Conservation (phyloP, 2,329 filamentous ascomycete species). For the Chaetomiaceae sp. region DNA sequence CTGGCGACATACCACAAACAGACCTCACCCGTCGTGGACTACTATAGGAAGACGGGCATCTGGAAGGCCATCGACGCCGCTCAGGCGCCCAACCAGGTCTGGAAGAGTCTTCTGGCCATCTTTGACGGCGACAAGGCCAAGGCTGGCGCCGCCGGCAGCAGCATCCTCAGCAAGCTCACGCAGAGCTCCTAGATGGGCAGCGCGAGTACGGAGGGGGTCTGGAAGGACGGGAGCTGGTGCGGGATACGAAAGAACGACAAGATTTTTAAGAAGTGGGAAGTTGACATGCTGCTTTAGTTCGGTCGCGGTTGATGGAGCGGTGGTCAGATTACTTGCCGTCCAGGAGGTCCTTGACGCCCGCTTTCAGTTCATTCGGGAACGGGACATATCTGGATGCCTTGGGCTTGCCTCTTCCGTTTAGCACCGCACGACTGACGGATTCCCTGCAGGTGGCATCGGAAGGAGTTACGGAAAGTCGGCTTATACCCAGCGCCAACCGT, state of each 20-base stretch:
- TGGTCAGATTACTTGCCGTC: neutral
- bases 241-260: neutral
- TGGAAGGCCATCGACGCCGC: constrained; percentile 94
- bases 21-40: constrained; percentile 85
- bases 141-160: constrained; percentile 33
- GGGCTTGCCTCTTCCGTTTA: neutral
- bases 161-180: constrained; percentile 42
- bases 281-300: constrained; percentile 19
- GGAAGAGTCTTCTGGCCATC: constrained; percentile 84
- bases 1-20: constrained; percentile 90
- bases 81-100: constrained; percentile 92
- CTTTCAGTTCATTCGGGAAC: neutral
- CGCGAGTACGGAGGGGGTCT: constrained; percentile 5
- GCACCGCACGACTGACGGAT: constrained; percentile 4
- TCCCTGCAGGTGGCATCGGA: constrained; percentile 1
- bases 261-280: neutral
- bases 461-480: constrained; percentile 11
- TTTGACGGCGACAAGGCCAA: constrained; percentile 64
- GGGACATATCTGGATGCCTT: neutral
- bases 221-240: neutral
- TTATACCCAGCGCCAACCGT: constrained; percentile 2
- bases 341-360: neutral
- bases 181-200: constrained; percentile 26
- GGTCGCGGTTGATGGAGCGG: constrained; percentile 7
- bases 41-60: constrained; percentile 97